Percentiles rank a stretch among this genome's conserved stretches.
Conservation (phyloP, 768 basidiomycete genomes). For the Guyanaporus albipodus region DNA sequence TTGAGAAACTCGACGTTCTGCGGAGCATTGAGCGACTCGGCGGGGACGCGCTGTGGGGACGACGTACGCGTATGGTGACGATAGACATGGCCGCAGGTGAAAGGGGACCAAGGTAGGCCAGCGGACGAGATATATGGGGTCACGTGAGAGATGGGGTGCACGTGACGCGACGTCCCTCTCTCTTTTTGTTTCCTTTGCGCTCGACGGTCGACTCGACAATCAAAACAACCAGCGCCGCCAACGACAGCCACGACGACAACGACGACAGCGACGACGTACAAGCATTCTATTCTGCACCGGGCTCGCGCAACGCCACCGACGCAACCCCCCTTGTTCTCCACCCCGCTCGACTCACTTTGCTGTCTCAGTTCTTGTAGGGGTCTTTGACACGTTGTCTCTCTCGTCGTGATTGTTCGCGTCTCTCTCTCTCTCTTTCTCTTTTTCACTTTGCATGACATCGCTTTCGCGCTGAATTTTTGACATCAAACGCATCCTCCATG, state of each 20-base stretch:
- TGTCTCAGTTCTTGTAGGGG: slow-evolving; percentile 10
- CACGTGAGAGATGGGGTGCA: neutral
- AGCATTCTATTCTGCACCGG: neutral
- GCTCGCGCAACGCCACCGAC: neutral
- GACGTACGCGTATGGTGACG: slow-evolving; percentile 62
- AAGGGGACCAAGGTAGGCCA: no score
- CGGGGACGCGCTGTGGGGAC: no score
- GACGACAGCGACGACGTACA: slow-evolving; percentile 6
- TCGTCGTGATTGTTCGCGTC: neutral
- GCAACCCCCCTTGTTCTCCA: slow-evolving; percentile 1
- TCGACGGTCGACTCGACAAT: slow-evolving; percentile 6
- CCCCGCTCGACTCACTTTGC: neutral
- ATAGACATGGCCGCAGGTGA: no score
- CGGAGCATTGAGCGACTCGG: neutral
- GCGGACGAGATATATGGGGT: neutral
- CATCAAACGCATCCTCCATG: slow-evolving; percentile 17
- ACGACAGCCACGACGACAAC: slow-evolving; percentile 9
- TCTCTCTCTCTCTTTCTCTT: neutral
- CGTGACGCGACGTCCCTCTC: neutral
- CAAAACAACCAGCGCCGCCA: slow-evolving; percentile 6
- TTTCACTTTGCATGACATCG: slow-evolving; percentile 19
- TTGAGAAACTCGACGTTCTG: slow-evolving; percentile 89
- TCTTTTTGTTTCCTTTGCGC: slow-evolving; percentile 24
- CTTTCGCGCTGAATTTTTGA: slow-evolving; percentile 9
- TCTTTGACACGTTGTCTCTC: slow-evolving; percentile 9